phyloP scores from a whole-genome alignment of 805 yeast genomes.

The Sungouiozyma intestinalis region DNA sequence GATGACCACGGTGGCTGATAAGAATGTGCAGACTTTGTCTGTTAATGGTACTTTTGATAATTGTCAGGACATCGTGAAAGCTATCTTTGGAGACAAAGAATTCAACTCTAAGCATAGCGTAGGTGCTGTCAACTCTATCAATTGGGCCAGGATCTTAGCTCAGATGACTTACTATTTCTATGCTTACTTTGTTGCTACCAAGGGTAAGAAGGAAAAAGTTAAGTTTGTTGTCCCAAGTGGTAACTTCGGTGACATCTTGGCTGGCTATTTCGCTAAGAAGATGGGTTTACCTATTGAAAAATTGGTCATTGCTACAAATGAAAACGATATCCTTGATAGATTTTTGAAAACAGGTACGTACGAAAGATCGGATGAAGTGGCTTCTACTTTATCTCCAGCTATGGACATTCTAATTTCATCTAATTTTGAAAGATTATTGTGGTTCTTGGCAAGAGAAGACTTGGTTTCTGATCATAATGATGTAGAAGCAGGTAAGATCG shows the following conservation, averaged over 20 bases:
- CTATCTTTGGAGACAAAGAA: constrained; percentile 78
- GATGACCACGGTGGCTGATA: constrained; percentile 92
- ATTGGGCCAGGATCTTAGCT: constrained; percentile 98
- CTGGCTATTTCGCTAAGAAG: constrained; percentile 87
- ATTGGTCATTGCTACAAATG: constrained; percentile 89
- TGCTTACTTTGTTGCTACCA: constrained; percentile 64
- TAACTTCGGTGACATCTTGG: constrained; percentile 95
- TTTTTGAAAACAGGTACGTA: constrained; percentile 81
- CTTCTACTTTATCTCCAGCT: constrained; percentile 91
- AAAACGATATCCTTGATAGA: constrained; percentile 89
- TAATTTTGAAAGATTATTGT: constrained; percentile 89
- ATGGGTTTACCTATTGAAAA: constrained; percentile 91
- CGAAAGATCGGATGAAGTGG: constrained; percentile 65
- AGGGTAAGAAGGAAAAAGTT: constrained; percentile 37
- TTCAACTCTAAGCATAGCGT: constrained; percentile 86
- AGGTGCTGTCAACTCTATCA: constrained; percentile 96
- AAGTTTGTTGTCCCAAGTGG: constrained; percentile 95
- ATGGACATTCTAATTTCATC: constrained; percentile 96
- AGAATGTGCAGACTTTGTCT: constrained; percentile 88
- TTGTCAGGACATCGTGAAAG: constrained; percentile 94
- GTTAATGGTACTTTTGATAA: constrained; percentile 96
- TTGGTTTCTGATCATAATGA: constrained; percentile 38
- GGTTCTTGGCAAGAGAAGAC: constrained; percentile 82
- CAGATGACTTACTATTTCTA: constrained; percentile 95
- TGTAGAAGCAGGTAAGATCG: constrained; percentile 63